phyloP scores from a whole-genome alignment of 306 rosid species.

The Luffa acutangula region DNA sequence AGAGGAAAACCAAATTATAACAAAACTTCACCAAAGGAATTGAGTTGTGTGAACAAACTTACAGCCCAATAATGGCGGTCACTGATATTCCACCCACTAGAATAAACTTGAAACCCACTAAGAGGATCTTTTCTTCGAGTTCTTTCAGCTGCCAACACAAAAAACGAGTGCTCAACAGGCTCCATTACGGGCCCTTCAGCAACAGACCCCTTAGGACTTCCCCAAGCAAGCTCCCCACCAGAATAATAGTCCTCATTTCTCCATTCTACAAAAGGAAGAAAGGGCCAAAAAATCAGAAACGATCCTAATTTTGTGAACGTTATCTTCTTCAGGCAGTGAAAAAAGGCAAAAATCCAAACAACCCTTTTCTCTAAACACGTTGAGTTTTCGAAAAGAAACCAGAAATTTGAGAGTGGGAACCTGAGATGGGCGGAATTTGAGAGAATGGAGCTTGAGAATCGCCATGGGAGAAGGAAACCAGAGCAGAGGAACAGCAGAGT shows the following conservation, averaged over 20 bases:
- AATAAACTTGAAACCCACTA: constrained; percentile 29
- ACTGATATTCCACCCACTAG: constrained; percentile 41
- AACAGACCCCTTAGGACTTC: constrained; percentile 13
- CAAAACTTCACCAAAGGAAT: neutral
- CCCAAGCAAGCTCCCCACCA: constrained; percentile 12
- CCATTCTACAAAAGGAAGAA: constrained; percentile 16
- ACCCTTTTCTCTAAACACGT: neutral
- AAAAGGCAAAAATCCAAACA: neutral
- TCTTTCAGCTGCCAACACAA: constrained; percentile 33
- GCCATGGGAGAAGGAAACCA: constrained; percentile 22
- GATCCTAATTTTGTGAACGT: neutral
- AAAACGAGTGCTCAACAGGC: constrained; percentile 22
- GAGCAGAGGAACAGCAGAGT: constrained; percentile 11
- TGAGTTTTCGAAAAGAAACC: neutral
- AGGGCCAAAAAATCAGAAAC: neutral
- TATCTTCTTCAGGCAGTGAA: neutral
- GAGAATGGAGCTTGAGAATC: constrained; percentile 9
- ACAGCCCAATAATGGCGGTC: constrained; percentile 58
- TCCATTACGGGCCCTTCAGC: constrained; percentile 29
- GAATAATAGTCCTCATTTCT: constrained; percentile 11
- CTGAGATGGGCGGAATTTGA: constrained; percentile 25
- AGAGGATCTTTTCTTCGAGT: constrained; percentile 45
- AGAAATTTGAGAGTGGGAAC: constrained; percentile 3
- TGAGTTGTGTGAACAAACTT: constrained; percentile 1
- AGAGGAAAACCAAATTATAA: neutral